These are phyloP conservation scores for Tephrocybe sp. DNA, from an alignment of 768 basidiomycete genomes.

Conservation along the genomic window DNA sequence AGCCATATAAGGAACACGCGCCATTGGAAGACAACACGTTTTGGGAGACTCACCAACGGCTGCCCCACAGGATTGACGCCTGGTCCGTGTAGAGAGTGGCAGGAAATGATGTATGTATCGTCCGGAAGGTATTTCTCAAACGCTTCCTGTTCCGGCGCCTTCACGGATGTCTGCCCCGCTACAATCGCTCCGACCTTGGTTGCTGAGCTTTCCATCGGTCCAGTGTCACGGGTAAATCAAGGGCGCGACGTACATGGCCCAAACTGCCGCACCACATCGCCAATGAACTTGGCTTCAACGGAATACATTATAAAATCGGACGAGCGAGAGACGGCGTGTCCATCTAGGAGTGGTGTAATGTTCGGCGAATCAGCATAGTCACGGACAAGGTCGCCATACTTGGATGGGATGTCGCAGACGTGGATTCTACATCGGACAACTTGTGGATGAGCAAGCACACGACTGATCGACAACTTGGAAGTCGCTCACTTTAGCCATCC, in stretches of 20 bases:
- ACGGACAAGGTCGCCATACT: conserved; percentile 58
- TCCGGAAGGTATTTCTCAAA: conserved; percentile 85
- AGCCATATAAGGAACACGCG: neutral
- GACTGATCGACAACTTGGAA: conserved; percentile 4
- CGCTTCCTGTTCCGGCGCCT: conserved; percentile 87
- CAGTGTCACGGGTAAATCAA: neutral
- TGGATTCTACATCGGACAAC: conserved; percentile 8
- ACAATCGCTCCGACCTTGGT: conserved; percentile 93
- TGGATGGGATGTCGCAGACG: conserved; percentile 46
- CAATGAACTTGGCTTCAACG: conserved; percentile 89
- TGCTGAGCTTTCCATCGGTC: conserved; percentile 42
- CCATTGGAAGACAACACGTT: neutral
- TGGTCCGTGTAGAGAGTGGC: conserved; percentile 94
- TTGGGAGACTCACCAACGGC: conserved; percentile 62
- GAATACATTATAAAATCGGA: conserved; percentile 95
- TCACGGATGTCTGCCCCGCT: conserved; percentile 94
- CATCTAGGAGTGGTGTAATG: conserved; percentile 69
- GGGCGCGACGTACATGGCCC: conserved; percentile 74
- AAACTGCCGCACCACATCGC: conserved; percentile 77
- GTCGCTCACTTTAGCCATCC: conserved; percentile 78
- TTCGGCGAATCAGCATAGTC: conserved; percentile 56
- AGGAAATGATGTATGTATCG: conserved; percentile 87
- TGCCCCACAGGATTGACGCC: conserved; percentile 85
- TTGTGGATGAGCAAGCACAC: neutral
- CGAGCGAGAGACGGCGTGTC: conserved; percentile 82